Percentiles rank a stretch among this genome's conserved stretches.
phyloP scores from a whole-genome alignment of 129 eudicot genomes.

The Artemisia tridentata region DNA sequence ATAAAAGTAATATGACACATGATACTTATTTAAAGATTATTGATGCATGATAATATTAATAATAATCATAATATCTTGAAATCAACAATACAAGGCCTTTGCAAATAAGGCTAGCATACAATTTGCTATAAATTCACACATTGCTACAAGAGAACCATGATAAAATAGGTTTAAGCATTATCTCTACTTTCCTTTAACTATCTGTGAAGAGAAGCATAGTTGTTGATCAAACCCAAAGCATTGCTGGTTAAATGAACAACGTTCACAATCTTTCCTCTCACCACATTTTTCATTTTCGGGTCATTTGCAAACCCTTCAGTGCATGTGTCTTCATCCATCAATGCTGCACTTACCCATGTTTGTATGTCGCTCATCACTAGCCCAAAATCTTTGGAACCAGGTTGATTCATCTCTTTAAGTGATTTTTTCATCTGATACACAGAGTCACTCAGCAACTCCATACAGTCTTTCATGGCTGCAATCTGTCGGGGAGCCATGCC shows the following conservation, averaged over 20 bases:
- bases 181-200: not conserved
- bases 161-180: not conserved
- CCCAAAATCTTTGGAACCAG: slow-evolving; percentile 14
- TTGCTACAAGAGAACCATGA: not conserved
- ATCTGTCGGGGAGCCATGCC: slow-evolving; percentile 35
- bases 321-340: slow-evolving; percentile 59
- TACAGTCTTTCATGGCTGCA: slow-evolving; percentile 46
- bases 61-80: too few species aligned
- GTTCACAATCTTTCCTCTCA: slow-evolving; percentile 47
- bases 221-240: slow-evolving; percentile 57
- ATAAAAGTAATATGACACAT: not conserved
- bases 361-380: slow-evolving; percentile 40
- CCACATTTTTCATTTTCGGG: slow-evolving; percentile 39
- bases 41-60: not conserved
- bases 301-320: slow-evolving; percentile 48
- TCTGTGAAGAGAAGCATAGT: slow-evolving; percentile 34
- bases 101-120: not conserved
- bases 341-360: slow-evolving; percentile 66
- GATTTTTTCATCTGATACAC: slow-evolving; percentile 36
- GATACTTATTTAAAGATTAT: not conserved
- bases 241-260: slow-evolving; percentile 57
- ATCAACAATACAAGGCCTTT: not conserved
- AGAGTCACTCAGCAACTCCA: slow-evolving; percentile 36
- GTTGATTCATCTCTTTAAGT: slow-evolving; percentile 36
- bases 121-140: not conserved